phyloP scores from a whole-genome alignment of 192 early-diverging fungal species.

The Haplosporangium gracile region DNA sequence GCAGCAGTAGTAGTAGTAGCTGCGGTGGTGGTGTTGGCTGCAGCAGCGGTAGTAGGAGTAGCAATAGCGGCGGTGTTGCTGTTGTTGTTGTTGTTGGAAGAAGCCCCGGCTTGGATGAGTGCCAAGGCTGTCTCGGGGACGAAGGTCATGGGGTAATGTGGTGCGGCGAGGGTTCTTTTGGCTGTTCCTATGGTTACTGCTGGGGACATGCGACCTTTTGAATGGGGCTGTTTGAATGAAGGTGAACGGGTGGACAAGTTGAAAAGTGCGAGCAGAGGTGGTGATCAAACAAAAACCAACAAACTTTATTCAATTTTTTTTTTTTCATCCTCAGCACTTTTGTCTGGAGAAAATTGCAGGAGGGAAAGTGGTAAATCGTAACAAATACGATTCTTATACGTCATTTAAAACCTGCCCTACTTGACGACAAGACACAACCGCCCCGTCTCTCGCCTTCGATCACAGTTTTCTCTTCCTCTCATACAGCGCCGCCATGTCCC shows the following conservation, averaged over 20 bases:
- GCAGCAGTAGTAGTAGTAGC: not conserved
- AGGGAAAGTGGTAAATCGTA: not conserved
- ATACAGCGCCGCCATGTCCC: conserved; percentile 26
- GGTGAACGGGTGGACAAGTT: not conserved
- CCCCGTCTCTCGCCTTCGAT: not conserved
- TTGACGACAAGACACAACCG: not conserved
- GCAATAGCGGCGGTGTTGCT: not conserved
- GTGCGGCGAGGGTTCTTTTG: not conserved
- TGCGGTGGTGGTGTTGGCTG: not conserved
- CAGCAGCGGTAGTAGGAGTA: no score
- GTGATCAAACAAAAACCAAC: conserved; percentile 1
- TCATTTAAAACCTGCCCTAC: not conserved
- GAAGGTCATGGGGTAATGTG: conserved; percentile 9
- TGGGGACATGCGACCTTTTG: not conserved
- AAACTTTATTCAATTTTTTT: not conserved
- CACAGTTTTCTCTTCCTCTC: not conserved
- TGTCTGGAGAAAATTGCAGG: not conserved
- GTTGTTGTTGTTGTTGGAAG: not conserved
- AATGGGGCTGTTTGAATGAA: not conserved
- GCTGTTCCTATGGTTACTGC: not conserved
- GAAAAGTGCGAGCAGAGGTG: not conserved
- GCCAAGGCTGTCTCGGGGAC: conserved; percentile 18
- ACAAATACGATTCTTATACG: not conserved
- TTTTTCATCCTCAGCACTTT: not conserved
- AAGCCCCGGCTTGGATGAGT: conserved; percentile 9